Evolutionary conservation across 2,329 filamentous ascomycete species (phyloP), one percentile per base, ranked within the genome.

Genomic region (Fusarium anthophilum): DNA sequence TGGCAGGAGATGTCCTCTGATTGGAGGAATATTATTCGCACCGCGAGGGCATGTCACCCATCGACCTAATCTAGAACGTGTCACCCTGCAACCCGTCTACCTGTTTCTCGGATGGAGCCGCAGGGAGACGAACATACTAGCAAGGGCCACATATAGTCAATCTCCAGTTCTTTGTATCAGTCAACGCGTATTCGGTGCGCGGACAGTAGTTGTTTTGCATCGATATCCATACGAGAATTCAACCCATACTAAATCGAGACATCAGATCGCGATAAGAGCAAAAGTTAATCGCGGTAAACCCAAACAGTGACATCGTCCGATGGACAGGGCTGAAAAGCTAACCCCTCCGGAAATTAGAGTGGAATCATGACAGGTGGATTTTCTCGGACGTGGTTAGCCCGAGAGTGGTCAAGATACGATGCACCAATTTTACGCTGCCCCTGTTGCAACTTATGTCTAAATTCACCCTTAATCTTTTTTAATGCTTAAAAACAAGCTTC

Each of bases 401-500:
- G 15, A 37, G 20, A 43, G 30, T 51, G 44, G 44, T 28, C 28
- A n/a, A 48, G 43, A 50, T 48, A 44, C 48, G 59, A 43, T 37
- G 13, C n/a, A 26, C 35, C 48, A 44, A 61, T 51, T 47, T 50
- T 43, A 20, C 17, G 11, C 14, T 37, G 20, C 30, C 37, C 41
- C 35, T 47, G 55, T 32, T 43, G 41, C 15, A 54, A 3, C 26
- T 30, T 32, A 54, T 0, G 28, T n/a, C 9, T 11, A 28, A 18
- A 37, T 41, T 38, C 20, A 7, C 35, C n/a, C 30, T 38, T 28
- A 8, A 28, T 20, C 5, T 50, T 26, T 26, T n/a, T 50, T 55
- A 70, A 44, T 65, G 66, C 35, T 70, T 69, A 69, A 69, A 72
- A 72, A 69, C 35, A 72, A 72, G 69, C 69, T 72, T 72, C 39